These are phyloP conservation scores for Cladosporium phlei DNA, from an alignment of 2,329 filamentous ascomycete species.

Conservation along the genomic window DNA sequence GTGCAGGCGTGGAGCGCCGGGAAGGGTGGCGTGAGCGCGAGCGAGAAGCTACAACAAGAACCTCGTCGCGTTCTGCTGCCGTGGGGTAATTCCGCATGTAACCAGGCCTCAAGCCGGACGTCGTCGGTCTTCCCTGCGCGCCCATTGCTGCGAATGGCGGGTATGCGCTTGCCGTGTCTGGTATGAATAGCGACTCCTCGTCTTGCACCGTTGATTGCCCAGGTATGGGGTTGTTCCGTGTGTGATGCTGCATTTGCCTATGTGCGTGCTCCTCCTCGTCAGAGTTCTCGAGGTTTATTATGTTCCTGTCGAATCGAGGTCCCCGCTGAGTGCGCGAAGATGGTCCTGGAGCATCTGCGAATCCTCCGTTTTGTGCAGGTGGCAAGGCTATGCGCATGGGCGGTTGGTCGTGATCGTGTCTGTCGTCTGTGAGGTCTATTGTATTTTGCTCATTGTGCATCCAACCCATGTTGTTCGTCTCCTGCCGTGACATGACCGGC, in stretches of 20 bases:
- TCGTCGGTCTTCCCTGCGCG: conserved; percentile 1
- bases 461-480: conserved; percentile 21
- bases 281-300: conserved; percentile 18
- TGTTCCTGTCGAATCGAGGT: conserved; percentile 35
- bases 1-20: conserved; percentile 5
- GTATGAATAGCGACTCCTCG: conserved; percentile 4
- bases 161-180: too few species aligned
- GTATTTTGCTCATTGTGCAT: too few species aligned
- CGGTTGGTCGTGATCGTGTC: background rate
- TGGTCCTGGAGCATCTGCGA: conserved; percentile 15
- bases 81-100: background rate
- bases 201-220: background rate
- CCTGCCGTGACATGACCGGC: conserved; percentile 44
- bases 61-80: conserved; percentile 5
- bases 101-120: conserved; percentile 11
- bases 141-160: too few species aligned
- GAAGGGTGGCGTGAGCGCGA: conserved; percentile 15
- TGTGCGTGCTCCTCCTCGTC: conserved; percentile 15
- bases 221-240: background rate
- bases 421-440: conserved; percentile 9
- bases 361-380: background rate
- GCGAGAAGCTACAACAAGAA: conserved; percentile 7
- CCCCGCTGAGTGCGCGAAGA: conserved; percentile 32
- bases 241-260: background rate
- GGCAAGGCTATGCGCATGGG: background rate